Evolutionary conservation across 352 stramenopile species (phyloP).

Genomic region (Aphanomyces cochlioides): DNA sequence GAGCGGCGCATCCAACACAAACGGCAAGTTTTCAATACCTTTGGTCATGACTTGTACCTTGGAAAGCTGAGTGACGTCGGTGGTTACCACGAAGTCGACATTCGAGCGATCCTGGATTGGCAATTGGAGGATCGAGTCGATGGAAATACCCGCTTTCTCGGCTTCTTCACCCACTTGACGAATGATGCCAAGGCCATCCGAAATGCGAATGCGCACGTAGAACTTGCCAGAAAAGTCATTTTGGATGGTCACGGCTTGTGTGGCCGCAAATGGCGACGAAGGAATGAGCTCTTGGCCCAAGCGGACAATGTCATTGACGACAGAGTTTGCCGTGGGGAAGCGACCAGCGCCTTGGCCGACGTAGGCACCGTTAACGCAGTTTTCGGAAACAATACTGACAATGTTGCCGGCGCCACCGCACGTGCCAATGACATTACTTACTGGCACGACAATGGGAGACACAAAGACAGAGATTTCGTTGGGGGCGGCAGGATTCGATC

Average conservation of each 20-base stretch:
- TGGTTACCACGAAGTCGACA: conserved; percentile 96
- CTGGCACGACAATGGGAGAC: conserved; percentile 89
- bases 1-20: conserved; percentile 79
- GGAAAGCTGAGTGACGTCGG: conserved; percentile 86
- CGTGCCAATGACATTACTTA: conserved; percentile 84
- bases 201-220: conserved; percentile 94
- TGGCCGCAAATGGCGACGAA: conserved; percentile 81
- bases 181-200: conserved; percentile 93
- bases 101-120: conserved; percentile 90
- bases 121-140: conserved; percentile 97
- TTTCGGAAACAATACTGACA: conserved; percentile 85
- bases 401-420: conserved; percentile 89
- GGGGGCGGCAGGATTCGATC: conserved; percentile 58
- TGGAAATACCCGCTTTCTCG: conserved; percentile 93
- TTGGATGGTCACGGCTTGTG: conserved; percentile 60
- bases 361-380: conserved; percentile 89
- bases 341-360: conserved; percentile 90
- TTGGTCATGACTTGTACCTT: conserved; percentile 85
- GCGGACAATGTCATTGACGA: conserved; percentile 94
- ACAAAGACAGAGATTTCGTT: conserved; percentile 92
- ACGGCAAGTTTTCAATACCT: conserved; percentile 84
- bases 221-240: conserved; percentile 91
- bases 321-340: conserved; percentile 94
- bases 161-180: conserved; percentile 91
- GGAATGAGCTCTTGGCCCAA: conserved; percentile 82